These are phyloP conservation scores for Citrus sinensis DNA, from an alignment of 345 rosid genomes.

Conservation along the genomic window DVS_A1.0 CM039167.1:4359001-4359500, in stretches of 20 bases:
- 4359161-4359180: background rate
- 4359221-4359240: background rate
- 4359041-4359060: slow-evolving; percentile 1
- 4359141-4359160: background rate
- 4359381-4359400: slow-evolving; percentile 70
- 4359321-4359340: slow-evolving; percentile 40
- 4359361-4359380: slow-evolving; percentile 34
- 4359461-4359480: background rate
- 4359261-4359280: background rate
- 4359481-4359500: background rate
- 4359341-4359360: slow-evolving; percentile 15
- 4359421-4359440: slow-evolving; percentile 55
- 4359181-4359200: background rate
- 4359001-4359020: background rate
- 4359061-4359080: slow-evolving; percentile 15
- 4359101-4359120: slow-evolving; percentile 4
- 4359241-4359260: background rate
- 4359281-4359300: background rate
- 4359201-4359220: background rate
- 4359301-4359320: background rate
- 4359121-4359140: background rate
- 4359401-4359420: slow-evolving; percentile 66
- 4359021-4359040: background rate
- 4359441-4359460: slow-evolving; percentile 28
- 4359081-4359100: slow-evolving; percentile 18